Evolutionary conservation across 129 eudicot genomes (phyloP), one percentile per base, ranked within the genome.

Genomic region (Flaveria ramosissima): DNA sequence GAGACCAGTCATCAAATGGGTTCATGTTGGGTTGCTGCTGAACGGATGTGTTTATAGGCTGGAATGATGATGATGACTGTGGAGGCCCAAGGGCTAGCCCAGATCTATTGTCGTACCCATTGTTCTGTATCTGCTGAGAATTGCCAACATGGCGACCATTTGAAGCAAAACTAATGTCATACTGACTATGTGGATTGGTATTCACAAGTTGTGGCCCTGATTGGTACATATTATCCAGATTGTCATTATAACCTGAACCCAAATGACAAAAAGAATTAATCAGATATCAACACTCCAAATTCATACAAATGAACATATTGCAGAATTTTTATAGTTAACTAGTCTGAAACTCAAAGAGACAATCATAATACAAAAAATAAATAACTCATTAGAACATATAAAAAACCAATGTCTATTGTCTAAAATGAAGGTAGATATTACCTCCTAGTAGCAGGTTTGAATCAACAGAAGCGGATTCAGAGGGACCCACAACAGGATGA

Each of bases 1-100:
- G 87, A 32, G 98, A 78, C 98, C 98, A 93, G 61, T 88, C 95
- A 6, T 81, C 96, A 12, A 86, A 93, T 0, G 95, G 92, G 76
- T 90, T 88, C 70, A 84, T 81, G 72, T 51, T 87, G 70, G 89
- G 11, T 9, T 82, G 97, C 42, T 77, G 93, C 24, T 74, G 93
- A 64, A 81, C 68, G 11, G 93, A 64, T 23, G 93, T 16, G 65
- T 76, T 67, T 4, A 80, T 46, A 3, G 82, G 15, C 75, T 85
- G 92, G 84, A 89, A 92, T n/a, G 91, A 76, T 57, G 94, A 62
- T 15, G 68, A 62, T 48, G 90, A 68, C 66, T 87, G 92, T 27
- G 92, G 86, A 39, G 90, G 95, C 19, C 85, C 96, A 11, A 91
- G 90, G 19, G 90, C 97, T 32, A 87, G 87, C 23, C 85, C 88